A percentile compares a stretch with the other conserved stretches of the same genome.
These are phyloP conservation scores for Cyberlindnera mycetangii DNA, from an alignment of 805 yeast genomes.

Conservation along the genomic window DNA sequence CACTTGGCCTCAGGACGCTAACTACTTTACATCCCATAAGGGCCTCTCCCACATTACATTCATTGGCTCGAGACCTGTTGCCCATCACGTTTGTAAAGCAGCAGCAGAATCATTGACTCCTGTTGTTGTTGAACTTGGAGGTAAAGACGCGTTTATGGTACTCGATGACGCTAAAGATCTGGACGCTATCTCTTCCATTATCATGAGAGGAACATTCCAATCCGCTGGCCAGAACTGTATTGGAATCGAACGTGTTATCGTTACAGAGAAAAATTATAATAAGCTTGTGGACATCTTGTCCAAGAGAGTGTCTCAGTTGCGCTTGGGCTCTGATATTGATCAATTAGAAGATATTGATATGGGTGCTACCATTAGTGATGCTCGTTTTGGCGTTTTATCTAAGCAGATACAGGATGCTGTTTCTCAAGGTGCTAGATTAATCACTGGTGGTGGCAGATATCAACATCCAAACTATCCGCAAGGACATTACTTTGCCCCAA, in stretches of 20 bases:
- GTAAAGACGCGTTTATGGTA: conserved; percentile 88
- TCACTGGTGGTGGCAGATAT: conserved; percentile 78
- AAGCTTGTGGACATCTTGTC: conserved; percentile 53
- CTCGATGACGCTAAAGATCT: conserved; percentile 72
- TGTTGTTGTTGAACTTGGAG: conserved; percentile 94
- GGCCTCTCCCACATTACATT: conserved; percentile 86
- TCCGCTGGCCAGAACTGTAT: conserved; percentile 98
- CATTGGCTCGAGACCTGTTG: conserved; percentile 94
- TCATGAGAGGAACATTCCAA: conserved; percentile 95
- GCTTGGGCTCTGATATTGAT: conserved; percentile 90
- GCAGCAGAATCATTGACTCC: conserved; percentile 91
- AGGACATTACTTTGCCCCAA: conserved; percentile 92
- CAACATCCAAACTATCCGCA: conserved; percentile 91
- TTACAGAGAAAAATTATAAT: conserved; percentile 67
- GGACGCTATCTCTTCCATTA: conserved; percentile 63
- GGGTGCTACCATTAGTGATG: conserved; percentile 91
- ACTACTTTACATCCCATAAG: conserved; percentile 79
- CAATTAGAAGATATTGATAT: conserved; percentile 87
- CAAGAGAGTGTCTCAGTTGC: conserved; percentile 54
- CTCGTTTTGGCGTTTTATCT: conserved; percentile 68
- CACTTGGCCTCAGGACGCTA: conserved; percentile 88
- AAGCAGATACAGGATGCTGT: conserved; percentile 71
- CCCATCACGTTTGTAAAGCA: conserved; percentile 78
- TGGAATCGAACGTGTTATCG: conserved; percentile 92
- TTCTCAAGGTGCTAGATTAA: conserved; percentile 69